Evolutionary conservation across 495 filamentous ascomycete genomes (phyloP), one percentile per base, ranked within the genome.

Genomic region (Trypethelium eluteriae): DNA sequence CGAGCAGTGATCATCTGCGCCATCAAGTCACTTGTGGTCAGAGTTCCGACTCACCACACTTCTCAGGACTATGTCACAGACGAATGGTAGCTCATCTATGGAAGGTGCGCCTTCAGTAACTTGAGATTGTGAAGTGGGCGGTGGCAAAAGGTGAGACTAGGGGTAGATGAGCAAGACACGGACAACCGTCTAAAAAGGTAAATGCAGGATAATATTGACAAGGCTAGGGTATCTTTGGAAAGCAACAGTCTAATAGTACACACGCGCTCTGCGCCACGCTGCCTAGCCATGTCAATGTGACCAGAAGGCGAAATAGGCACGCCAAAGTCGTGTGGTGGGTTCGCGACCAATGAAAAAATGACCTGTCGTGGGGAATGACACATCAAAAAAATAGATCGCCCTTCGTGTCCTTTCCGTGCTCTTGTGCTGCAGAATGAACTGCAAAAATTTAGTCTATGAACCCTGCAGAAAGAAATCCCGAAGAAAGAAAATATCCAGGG

Each of bases 141-240:
- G 53, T 59, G 53, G 53, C 32, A 36, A 36, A 34, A 35, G 49
- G 36, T 18, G 32, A 59, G 53, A 35, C 53, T 3, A 35, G 32
- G 36, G 18, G 3, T 9, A 36, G 53, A 35, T 18, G 53, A 53
- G 49, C n/a, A 53, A 53, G 11, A 53, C 11, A 53, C 11, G 9
- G 11, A n/a, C 49, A 18, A 5, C 5, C 5, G 49, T 53, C n/a
- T n/a, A 18, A 25, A 5, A 53, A 36, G 36, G 53, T 36, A 35
- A 35, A 59, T 59, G 53, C 18, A 35, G 53, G 32, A 59, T 59
- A 35, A 59, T 14, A 59, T 59, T 59, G 36, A 36, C 32, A 35
- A 36, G 53, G 53, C 53, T 59, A 59, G 53, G 53, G 53, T 59
- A 59, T 59, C 53, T 59, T 59, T 5, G 32, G 53, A 36, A 59